Conservation (phyloP, 1,139 yeast genomes). For the Yamadazyma buinensis region DNA sequence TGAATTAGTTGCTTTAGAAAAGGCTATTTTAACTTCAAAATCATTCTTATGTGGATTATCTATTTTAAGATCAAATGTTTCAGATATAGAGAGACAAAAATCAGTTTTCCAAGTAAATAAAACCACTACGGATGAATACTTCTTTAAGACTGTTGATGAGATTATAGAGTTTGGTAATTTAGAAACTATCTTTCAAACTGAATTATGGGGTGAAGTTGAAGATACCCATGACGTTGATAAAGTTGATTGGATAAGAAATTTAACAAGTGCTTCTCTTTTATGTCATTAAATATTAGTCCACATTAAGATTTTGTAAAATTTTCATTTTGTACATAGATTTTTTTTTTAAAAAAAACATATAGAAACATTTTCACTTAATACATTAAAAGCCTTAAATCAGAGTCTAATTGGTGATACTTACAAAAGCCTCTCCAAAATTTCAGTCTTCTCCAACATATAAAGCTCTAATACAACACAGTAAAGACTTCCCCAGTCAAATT, state of each 20-base stretch:
- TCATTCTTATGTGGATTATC: constrained; percentile 77
- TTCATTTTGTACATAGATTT: constrained; percentile 2
- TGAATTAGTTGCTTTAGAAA: constrained; percentile 85
- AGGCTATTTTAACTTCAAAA: constrained; percentile 79
- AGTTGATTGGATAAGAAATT: constrained; percentile 78
- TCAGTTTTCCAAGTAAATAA: constrained; percentile 37
- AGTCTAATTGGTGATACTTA: too few relatives aligned
- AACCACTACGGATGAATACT: constrained; percentile 19
- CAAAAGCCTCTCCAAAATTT: too few relatives aligned
- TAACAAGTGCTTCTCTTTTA: constrained; percentile 76
- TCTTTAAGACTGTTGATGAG: constrained; percentile 54
- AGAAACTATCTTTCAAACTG: constrained; percentile 81
- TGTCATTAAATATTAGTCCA: constrained; percentile 15
- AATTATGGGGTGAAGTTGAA: constrained; percentile 96
- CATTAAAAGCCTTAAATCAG: too few relatives aligned
- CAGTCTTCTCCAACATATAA: too few relatives aligned
- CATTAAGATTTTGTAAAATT: too few relatives aligned
- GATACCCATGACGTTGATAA: constrained; percentile 97
- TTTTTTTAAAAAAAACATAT: too few relatives aligned
- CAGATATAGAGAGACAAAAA: constrained; percentile 19
- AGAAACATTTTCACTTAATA: too few relatives aligned
- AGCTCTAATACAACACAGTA: too few relatives aligned
- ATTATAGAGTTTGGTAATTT: constrained; percentile 74
- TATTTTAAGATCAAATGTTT: constrained; percentile 36
- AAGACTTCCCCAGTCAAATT: too few relatives aligned